phyloP scores from a whole-genome alignment of 805 yeast species.

The Barnettozyma pratensis region DNA sequence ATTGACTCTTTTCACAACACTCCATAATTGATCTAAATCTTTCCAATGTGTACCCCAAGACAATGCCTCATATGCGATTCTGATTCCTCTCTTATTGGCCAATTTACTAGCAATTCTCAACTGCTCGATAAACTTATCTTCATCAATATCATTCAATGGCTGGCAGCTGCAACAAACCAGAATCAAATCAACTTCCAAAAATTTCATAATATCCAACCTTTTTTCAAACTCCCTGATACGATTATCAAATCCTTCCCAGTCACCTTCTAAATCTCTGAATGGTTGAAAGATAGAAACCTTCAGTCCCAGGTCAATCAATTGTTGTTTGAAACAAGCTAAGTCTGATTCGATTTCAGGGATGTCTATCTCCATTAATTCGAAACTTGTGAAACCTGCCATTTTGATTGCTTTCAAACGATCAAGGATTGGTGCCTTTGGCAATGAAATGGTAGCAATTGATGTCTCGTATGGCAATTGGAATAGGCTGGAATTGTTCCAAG shows the following conservation, averaged over 20 bases:
- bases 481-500: too few species aligned
- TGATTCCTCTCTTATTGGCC: slow-evolving; percentile 10
- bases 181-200: neutral
- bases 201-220: slow-evolving; percentile 2
- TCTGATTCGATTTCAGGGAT: slow-evolving; percentile 1
- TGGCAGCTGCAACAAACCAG: neutral
- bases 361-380: slow-evolving; percentile 8
- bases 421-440: slow-evolving; percentile 4
- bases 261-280: slow-evolving; percentile 9
- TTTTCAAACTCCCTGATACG: neutral
- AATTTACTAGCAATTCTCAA: slow-evolving; percentile 1
- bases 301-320: neutral
- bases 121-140: neutral
- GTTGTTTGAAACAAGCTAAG: neutral
- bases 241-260: neutral
- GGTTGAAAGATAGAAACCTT: slow-evolving; percentile 8
- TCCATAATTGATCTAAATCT: slow-evolving; percentile 17
- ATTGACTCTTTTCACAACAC: slow-evolving; percentile 19
- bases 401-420: slow-evolving; percentile 1
- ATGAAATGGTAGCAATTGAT: slow-evolving; percentile 6
- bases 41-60: slow-evolving; percentile 24
- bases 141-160: neutral
- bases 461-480: slow-evolving; percentile 1
- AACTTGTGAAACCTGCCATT: slow-evolving; percentile 4
- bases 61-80: slow-evolving; percentile 26